Base-by-base conservation (phyloP, 169 alveolate genomes). In the Plasmodium ovale region DNA sequence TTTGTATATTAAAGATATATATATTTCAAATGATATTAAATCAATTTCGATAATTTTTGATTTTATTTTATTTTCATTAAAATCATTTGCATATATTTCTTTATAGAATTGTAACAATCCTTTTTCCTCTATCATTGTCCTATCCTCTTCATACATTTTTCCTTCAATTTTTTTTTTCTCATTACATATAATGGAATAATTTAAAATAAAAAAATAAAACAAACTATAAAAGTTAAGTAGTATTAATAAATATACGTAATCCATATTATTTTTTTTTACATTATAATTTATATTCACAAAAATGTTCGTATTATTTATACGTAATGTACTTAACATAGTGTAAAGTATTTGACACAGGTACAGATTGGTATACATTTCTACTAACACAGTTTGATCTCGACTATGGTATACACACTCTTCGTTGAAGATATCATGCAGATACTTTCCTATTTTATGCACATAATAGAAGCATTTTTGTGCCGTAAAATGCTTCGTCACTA, bases 301-400 rank as follows among this genome's bases (percentile, higher is more conserved):
- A 0, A 51, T 21, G 33, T 82, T 82, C 2, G 90, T 82, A 14
- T 82, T 82, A 64, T 82, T 82, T 3, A 82, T 82, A 42, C 90
- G 21, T 27, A 82, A 65, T 6, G 71, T 67, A 27, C 67, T 65
- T 35, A 82, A 58, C 59, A 64, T 65, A 27, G 58, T 82, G 25
- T 31, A 82, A 14, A 82, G 19, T 54, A 42, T 59, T 65, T 82
- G 90, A 21, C 90, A 82, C 1, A 82, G 25, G 10, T 65, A 49
- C 44, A 82, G 14, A 25, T 82, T 49, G 6, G 19, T 21, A 29
- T 64, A 51, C 33, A 23, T 31, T 25, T 16, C 21, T 31, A 6
- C 5, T 9, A 6, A 12, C 14, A 35, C 56, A 47, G 39, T 31
- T 6, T 10, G 3, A 6, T 21, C 25, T 27, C 6, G n/a, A n/a